These are phyloP conservation scores for Talaromyces sp. DNA, from an alignment of 2,329 filamentous ascomycete genomes.

Conservation along the genomic window DNA sequence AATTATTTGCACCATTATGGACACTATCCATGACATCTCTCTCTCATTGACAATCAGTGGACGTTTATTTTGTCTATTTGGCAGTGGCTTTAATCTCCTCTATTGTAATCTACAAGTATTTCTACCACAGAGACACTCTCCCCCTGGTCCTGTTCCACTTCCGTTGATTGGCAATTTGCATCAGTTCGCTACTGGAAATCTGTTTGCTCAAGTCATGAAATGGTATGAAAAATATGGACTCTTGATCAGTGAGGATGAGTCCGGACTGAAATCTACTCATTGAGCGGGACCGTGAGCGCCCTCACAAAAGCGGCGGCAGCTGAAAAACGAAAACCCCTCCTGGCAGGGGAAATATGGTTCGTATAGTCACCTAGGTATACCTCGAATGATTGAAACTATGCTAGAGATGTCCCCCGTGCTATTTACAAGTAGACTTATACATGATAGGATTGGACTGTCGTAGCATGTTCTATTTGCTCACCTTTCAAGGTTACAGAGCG, in stretches of 20 bases:
- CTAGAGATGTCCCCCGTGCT: too few relatives aligned
- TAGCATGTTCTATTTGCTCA: too few relatives aligned
- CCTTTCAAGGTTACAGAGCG: too few relatives aligned
- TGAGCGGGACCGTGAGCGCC: neutral
- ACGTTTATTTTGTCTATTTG: neutral
- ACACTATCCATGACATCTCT: neutral
- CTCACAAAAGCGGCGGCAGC: neutral
- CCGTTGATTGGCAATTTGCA: constrained; percentile 21
- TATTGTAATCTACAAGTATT: neutral
- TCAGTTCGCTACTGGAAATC: constrained; percentile 16
- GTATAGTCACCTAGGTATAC: too few relatives aligned
- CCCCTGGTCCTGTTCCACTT: constrained; percentile 18
- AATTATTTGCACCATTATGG: neutral
- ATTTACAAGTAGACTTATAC: too few relatives aligned
- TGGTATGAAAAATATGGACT: constrained; percentile 31
- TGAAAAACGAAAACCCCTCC: too few relatives aligned
- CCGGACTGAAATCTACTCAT: neutral
- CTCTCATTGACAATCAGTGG: neutral
- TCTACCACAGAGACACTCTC: neutral
- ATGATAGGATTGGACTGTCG: too few relatives aligned
- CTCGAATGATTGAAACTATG: too few relatives aligned
- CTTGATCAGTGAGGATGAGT: too few relatives aligned
- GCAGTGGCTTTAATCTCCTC: neutral
- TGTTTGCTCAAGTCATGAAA: constrained; percentile 21
- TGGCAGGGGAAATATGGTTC: too few relatives aligned